Evolutionary conservation across 495 filamentous ascomycete species (phyloP).

Genomic region (Hypoxylon lenormandii): DNA sequence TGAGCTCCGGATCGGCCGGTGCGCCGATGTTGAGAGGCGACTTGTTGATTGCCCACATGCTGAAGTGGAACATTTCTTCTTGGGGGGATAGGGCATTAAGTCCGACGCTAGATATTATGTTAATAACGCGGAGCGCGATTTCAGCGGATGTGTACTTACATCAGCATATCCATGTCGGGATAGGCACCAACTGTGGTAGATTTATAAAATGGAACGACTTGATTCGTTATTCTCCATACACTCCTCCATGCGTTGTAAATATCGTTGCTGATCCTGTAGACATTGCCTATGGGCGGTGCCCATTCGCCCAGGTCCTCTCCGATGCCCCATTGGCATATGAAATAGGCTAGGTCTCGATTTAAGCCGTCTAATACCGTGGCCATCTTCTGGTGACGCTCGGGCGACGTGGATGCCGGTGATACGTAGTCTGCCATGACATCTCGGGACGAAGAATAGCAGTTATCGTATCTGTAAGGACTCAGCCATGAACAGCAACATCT

Average conservation of each 20-base stretch:
- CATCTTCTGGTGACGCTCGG: conserved; percentile 54
- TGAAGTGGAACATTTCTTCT: conserved; percentile 67
- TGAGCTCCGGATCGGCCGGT: conserved; percentile 56
- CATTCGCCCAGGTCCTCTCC: conserved; percentile 62
- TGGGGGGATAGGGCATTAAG: conserved; percentile 48
- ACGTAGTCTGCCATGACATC: conserved; percentile 59
- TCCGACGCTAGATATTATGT: conserved; percentile 47
- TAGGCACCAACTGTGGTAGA: conserved; percentile 59
- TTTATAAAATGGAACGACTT: conserved; percentile 58
- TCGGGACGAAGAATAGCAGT: conserved; percentile 63
- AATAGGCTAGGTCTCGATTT: conserved; percentile 58
- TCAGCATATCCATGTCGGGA: conserved; percentile 70
- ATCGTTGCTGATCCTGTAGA: conserved; percentile 68
- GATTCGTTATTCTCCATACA: conserved; percentile 64
- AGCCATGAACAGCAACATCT: conserved; percentile 25
- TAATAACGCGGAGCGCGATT: conserved; percentile 41
- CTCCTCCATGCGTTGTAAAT: conserved; percentile 65
- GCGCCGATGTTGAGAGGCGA: conserved; percentile 67
- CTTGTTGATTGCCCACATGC: conserved; percentile 69
- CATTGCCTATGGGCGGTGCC: conserved; percentile 62
- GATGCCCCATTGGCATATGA: conserved; percentile 67
- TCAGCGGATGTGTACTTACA: conserved; percentile 49
- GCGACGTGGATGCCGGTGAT: conserved; percentile 52
- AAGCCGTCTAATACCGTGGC: conserved; percentile 42
- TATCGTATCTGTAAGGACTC: conserved; percentile 64